Percentiles rank a stretch among this genome's conserved stretches.
These are phyloP conservation scores for Zygotorulaspora florentina DNA, from an alignment of 805 yeast species.

Conservation along the genomic window DNA sequence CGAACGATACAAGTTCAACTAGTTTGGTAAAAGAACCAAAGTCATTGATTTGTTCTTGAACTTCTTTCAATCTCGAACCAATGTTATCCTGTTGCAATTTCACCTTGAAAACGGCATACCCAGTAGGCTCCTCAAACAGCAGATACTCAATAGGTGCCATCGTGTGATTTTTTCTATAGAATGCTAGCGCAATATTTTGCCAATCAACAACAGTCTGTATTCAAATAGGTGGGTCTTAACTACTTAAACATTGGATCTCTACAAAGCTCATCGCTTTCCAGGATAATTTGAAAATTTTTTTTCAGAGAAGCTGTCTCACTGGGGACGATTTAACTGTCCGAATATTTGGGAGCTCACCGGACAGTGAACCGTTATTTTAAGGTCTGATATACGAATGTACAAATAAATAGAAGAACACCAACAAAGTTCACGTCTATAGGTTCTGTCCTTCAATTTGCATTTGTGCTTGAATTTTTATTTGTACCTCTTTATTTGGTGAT, in stretches of 20 bases:
- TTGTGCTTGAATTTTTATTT: too few relatives aligned
- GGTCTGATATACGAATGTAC: not conserved
- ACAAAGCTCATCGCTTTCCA: conserved; percentile 12
- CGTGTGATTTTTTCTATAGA: conserved; percentile 3
- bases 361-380: not conserved
- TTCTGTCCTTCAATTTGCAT: too few relatives aligned
- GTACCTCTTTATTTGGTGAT: too few relatives aligned
- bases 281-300: conserved; percentile 6
- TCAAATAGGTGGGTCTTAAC: not conserved
- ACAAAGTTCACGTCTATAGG: too few relatives aligned
- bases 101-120: conserved; percentile 95
- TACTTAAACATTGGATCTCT: not conserved
- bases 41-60: conserved; percentile 84
- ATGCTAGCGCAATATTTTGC: not conserved
- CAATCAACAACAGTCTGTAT: not conserved
- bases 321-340: not conserved
- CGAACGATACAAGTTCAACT: conserved; percentile 89
- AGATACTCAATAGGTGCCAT: conserved; percentile 83
- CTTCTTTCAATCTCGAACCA: conserved; percentile 88
- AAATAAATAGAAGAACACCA: not conserved
- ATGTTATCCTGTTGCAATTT: conserved; percentile 90
- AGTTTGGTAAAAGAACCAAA: conserved; percentile 84
- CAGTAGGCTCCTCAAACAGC: conserved; percentile 97
- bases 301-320: conserved; percentile 1
- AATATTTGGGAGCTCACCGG: not conserved